Evolutionary conservation across 1,139 yeast genomes (phyloP), one percentile per base, ranked within the genome.

Genomic region (Debaryomycetaceae sp.): DNA sequence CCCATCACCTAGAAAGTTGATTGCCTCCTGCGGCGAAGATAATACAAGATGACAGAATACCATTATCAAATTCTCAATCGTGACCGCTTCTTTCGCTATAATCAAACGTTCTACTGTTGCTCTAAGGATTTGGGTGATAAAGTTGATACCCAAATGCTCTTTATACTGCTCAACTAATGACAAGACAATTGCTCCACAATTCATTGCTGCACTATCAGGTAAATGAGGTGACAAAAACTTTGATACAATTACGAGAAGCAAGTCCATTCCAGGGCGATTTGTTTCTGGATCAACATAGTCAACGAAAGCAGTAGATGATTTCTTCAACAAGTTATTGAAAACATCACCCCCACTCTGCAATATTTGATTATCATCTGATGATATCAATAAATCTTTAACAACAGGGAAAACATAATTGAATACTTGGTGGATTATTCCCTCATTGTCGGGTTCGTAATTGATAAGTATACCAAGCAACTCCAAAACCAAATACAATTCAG

Each of bases 261-360:
- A 63, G 34, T 77, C 75, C 40, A 81, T 56, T 1, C 88, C 88
- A 3, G 74, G 49, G 38, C 67, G 63, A 5, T 67, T 65, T 3
- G 71, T 55, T 13, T 58, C 59, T n/a, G 67, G 63, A 37, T 65
- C 68, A 9, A 47, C 53, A 46, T 72, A 77, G 2, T 60, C 55
- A 6, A 66, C 54, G 39, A 85, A 71, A 28, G 68, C 67, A 1
- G 63, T 53, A 0, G 81, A 59, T 1, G 79, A 73, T 37, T 75
- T 78, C 42, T 73, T 74, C 17, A 88, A 67, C 36, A 89, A 61
- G 22, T 75, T 78, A 43, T 82, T 79, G 50, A 87, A 79, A 1
- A 84, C 82, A 45, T 86, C 91, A 0, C 94, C 86, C 1, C 91
- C 83, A 13, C 81, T 70, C 58, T 89, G 96, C 31, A 89, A 63